Percentiles rank a stretch among this genome's conserved stretches.
phyloP scores from a whole-genome alignment of 768 basidiomycete genomes.

The Panaeolus papilionaceus region DNA sequence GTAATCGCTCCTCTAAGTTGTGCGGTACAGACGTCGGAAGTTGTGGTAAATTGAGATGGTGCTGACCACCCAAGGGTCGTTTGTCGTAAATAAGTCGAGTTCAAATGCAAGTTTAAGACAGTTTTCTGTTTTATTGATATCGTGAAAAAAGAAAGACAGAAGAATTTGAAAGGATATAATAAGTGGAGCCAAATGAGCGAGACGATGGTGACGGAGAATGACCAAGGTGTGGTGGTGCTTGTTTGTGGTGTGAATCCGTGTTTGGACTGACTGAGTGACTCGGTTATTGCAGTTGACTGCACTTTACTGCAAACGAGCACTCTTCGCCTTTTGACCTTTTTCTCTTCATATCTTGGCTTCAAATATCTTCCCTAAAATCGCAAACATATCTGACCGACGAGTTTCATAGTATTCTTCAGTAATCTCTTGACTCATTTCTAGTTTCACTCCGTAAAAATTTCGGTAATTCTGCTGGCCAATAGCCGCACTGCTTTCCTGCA shows the following conservation, averaged over 20 bases:
- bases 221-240: slow-evolving; percentile 3
- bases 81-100: slow-evolving; percentile 2
- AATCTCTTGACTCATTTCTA: background rate
- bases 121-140: background rate
- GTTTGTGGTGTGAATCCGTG: background rate
- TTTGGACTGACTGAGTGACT: slow-evolving; percentile 2
- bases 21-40: background rate
- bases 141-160: slow-evolving; percentile 13
- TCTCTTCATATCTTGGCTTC: background rate
- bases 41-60: background rate
- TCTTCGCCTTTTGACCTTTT: background rate
- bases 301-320: background rate
- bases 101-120: slow-evolving; percentile 27
- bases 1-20: background rate
- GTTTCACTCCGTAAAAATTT: background rate
- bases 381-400: background rate
- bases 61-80: background rate
- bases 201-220: slow-evolving; percentile 8
- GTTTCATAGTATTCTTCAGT: background rate
- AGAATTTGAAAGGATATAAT: background rate
- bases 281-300: background rate
- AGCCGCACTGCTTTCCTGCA: background rate
- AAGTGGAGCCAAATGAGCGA: background rate
- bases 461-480: background rate
- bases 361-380: background rate